These are phyloP conservation scores for Narthecium ossifragum DNA, from an alignment of 106 monocot species.

Conservation along the genomic window DNA sequence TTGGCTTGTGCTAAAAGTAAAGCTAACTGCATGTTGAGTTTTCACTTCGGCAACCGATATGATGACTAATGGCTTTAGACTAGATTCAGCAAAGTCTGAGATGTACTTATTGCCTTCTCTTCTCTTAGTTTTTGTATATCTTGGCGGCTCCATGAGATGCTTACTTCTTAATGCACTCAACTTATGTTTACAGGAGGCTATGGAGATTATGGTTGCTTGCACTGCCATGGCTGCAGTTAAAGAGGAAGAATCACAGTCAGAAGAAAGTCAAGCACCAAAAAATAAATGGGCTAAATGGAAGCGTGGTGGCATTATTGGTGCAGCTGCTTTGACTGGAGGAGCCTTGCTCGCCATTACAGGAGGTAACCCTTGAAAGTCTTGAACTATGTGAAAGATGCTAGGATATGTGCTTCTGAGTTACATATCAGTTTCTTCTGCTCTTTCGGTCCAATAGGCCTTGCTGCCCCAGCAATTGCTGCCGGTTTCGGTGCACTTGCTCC, in stretches of 20 bases:
- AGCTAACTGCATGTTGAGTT: too few relatives aligned
- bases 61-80: too few relatives aligned
- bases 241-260: conserved; percentile 39
- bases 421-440: conserved; percentile 1
- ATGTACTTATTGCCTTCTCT: too few relatives aligned
- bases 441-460: conserved; percentile 59
- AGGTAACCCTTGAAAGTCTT: conserved; percentile 25
- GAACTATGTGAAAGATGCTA: neutral
- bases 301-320: conserved; percentile 92
- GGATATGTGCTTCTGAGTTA: too few relatives aligned
- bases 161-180: too few relatives aligned
- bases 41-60: too few relatives aligned
- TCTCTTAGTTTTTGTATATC: too few relatives aligned
- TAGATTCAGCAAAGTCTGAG: too few relatives aligned
- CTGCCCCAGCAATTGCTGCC: conserved; percentile 99
- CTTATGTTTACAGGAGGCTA: conserved; percentile 65
- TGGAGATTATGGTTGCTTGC: conserved; percentile 97
- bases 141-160: too few relatives aligned
- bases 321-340: conserved; percentile 95
- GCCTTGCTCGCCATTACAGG: conserved; percentile 85
- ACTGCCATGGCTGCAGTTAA: conserved; percentile 91
- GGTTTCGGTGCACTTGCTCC: conserved; percentile 93
- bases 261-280: conserved; percentile 33
- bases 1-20: too few relatives aligned
- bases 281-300: conserved; percentile 87